A percentile compares a stretch with the other conserved stretches of the same genome.
These are phyloP conservation scores for Trichoderma koningiopsis DNA, from an alignment of 2,329 filamentous ascomycete species.

Conservation along the genomic window DNA sequence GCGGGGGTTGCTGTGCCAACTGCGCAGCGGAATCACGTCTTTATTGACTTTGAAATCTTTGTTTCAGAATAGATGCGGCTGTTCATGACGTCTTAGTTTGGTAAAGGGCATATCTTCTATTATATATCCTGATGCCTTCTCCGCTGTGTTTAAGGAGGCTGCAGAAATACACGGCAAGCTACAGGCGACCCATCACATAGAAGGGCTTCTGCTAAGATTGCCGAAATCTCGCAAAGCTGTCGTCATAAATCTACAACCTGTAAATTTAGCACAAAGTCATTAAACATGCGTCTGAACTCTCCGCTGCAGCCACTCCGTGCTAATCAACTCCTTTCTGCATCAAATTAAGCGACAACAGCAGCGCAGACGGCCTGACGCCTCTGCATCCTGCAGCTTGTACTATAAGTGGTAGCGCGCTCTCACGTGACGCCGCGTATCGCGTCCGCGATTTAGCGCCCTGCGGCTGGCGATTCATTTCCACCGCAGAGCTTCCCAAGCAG, in stretches of 20 bases:
- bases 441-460: slow-evolving; percentile 26
- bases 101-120: background rate
- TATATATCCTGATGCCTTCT: background rate
- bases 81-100: background rate
- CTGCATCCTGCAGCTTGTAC: background rate
- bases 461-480: background rate
- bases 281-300: background rate
- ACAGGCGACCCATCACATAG: background rate
- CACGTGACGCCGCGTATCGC: slow-evolving; percentile 43
- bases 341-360: background rate
- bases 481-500: background rate
- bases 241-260: background rate
- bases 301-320: background rate
- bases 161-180: background rate
- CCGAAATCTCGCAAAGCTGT: slow-evolving; percentile 11
- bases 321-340: background rate
- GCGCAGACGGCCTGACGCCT: background rate
- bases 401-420: slow-evolving; percentile 33
- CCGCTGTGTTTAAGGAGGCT: background rate
- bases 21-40: slow-evolving; percentile 14
- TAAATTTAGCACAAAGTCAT: background rate
- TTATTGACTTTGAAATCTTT: background rate
- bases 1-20: slow-evolving; percentile 41
- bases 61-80: background rate
- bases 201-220: background rate